These are phyloP conservation scores for Ganoderma leucocontextum DNA, from an alignment of 1,284 basidiomycete genomes.

Conservation along the genomic window DNA sequence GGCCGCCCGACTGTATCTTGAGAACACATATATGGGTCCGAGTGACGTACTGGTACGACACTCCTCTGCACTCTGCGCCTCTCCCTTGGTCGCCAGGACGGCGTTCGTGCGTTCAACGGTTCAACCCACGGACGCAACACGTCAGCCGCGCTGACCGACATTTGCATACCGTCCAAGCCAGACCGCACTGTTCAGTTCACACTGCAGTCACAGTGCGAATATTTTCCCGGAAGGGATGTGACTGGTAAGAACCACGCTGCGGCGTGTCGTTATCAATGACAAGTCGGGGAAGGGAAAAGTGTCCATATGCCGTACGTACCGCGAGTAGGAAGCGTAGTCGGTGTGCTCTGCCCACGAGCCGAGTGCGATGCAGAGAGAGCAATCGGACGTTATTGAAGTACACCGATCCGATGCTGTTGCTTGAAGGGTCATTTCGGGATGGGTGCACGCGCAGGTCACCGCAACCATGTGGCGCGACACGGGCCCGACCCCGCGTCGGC, in stretches of 20 bases:
- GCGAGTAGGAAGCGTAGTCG: background rate
- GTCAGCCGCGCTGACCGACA: background rate
- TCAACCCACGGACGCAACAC: background rate
- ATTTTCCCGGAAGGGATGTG: constrained; percentile 3
- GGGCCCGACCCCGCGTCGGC: background rate
- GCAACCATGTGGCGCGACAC: background rate
- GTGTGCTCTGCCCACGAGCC: background rate
- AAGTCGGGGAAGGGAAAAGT: background rate
- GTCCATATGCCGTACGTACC: background rate
- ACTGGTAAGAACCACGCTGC: background rate
- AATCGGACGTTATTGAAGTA: background rate
- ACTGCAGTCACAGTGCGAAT: background rate
- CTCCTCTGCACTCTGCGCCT: background rate
- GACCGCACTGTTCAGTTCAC: background rate
- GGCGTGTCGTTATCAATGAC: background rate
- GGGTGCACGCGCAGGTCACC: background rate
- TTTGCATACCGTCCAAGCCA: background rate
- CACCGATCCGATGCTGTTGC: background rate
- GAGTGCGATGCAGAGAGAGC: background rate
- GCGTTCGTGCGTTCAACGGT: background rate
- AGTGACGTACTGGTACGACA: background rate
- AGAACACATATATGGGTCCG: background rate
- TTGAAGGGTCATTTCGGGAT: background rate
- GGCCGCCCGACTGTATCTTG: background rate
- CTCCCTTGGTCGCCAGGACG: background rate